Evolutionary conservation across 352 stramenopile species (phyloP).

Genomic region (Discostella stelligera): DNA sequence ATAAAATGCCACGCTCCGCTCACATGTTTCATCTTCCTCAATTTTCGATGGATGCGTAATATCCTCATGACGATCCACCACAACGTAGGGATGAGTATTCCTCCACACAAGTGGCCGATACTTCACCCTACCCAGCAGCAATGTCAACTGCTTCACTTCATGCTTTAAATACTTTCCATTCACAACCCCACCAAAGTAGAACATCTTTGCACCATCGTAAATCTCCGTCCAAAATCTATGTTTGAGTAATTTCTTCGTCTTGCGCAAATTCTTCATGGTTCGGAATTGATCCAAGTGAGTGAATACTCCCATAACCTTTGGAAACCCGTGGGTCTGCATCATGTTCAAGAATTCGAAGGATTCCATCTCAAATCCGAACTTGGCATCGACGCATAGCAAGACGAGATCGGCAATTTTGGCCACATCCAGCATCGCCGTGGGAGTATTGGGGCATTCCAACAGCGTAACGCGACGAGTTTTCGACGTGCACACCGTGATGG

Average conservation of each 20-base stretch:
- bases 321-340: conserved; percentile 91
- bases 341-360: conserved; percentile 99
- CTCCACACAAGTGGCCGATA: conserved; percentile 97
- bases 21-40: conserved; percentile 89
- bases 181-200: conserved; percentile 92
- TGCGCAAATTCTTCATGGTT: conserved; percentile 96
- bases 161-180: conserved; percentile 99
- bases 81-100: conserved; percentile 98
- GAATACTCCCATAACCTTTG: conserved; percentile 95
- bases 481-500: conserved; percentile 96
- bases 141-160: conserved; percentile 96
- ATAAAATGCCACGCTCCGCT: conserved; percentile 95
- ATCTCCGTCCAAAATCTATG: conserved; percentile 99
- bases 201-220: conserved; percentile 88
- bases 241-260: conserved; percentile 98
- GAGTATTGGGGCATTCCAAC: conserved; percentile 96
- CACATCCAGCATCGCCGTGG: conserved; percentile 91
- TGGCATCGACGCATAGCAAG: conserved; percentile 98
- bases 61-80: conserved; percentile 96
- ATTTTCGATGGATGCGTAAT: conserved; percentile 94
- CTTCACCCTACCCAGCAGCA: conserved; percentile 96
- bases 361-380: conserved; percentile 99
- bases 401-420: conserved; percentile 99
- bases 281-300: conserved; percentile 98
- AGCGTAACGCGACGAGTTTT: conserved; percentile 98